phyloP scores from a whole-genome alignment of 768 basidiomycete species.

The Mycena rosella region DNA sequence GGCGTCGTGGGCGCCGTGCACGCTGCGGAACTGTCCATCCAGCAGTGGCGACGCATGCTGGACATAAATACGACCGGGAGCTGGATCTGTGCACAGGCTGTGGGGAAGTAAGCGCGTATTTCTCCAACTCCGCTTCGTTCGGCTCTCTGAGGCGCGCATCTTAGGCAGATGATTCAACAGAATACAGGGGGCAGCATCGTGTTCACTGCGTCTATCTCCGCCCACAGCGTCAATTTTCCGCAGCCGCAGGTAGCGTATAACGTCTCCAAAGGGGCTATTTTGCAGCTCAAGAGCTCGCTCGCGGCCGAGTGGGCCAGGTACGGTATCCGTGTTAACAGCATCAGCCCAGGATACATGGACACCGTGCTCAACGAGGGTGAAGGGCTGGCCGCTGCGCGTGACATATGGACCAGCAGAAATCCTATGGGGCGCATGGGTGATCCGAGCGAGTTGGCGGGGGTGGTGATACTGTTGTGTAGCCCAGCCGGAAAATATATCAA shows the following conservation, averaged over 20 bases:
- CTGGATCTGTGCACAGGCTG: constrained; percentile 59
- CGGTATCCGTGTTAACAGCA: constrained; percentile 58
- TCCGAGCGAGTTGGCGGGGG: constrained; percentile 54
- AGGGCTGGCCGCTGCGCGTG: constrained; percentile 46
- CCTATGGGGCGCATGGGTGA: constrained; percentile 60
- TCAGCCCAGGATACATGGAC: constrained; percentile 60
- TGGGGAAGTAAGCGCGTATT: constrained; percentile 48
- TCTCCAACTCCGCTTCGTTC: not conserved
- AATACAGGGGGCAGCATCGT: constrained; percentile 56
- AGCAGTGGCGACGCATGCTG: constrained; percentile 53
- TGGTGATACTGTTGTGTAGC: constrained; percentile 56
- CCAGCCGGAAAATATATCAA: constrained; percentile 58
- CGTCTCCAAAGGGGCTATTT: constrained; percentile 56
- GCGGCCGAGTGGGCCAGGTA: constrained; percentile 58
- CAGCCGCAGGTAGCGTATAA: constrained; percentile 57
- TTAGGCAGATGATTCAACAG: constrained; percentile 58
- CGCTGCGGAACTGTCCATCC: constrained; percentile 46
- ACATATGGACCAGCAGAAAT: constrained; percentile 54
- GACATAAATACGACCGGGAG: constrained; percentile 61
- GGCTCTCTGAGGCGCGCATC: not conserved
- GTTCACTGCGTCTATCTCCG: constrained; percentile 59
- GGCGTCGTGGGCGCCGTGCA: constrained; percentile 53
- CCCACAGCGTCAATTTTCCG: constrained; percentile 56
- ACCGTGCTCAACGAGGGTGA: constrained; percentile 55
- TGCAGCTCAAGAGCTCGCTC: constrained; percentile 54